Evolutionary conservation across 768 basidiomycete species (phyloP).

Genomic region (Leccinum aurantiacum): DNA sequence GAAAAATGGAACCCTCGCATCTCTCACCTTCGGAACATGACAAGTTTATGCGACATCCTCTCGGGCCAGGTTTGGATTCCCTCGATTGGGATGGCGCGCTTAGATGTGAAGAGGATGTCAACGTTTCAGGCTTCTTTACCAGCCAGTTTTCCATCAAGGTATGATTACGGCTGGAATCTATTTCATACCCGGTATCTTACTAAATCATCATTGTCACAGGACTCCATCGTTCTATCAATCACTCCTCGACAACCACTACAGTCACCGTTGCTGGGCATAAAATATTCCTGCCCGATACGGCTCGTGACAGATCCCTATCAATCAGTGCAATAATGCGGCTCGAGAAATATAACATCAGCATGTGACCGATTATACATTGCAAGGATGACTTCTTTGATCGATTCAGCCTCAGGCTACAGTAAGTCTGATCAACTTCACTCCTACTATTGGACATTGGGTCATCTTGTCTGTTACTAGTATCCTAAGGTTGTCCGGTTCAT

Average conservation of each 20-base stretch:
- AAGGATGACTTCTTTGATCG: background rate
- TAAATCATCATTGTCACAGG: slow-evolving; percentile 37
- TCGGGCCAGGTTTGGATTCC: slow-evolving; percentile 36
- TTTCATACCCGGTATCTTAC: background rate
- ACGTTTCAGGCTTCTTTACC: slow-evolving; percentile 47
- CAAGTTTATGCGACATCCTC: slow-evolving; percentile 7
- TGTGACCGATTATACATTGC: background rate
- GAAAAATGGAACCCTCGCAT: slow-evolving; percentile 45
- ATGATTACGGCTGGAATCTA: slow-evolving; percentile 9
- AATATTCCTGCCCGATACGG: slow-evolving; percentile 51
- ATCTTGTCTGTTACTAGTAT: background rate
- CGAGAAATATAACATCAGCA: background rate
- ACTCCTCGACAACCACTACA: slow-evolving; percentile 40
- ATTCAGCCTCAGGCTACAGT: background rate
- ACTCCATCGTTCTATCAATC: slow-evolving; percentile 54
- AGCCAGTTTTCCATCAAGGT: slow-evolving; percentile 53
- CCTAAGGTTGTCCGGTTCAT: background rate
- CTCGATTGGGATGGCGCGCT: slow-evolving; percentile 67
- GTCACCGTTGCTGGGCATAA: slow-evolving; percentile 37
- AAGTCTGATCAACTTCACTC: background rate
- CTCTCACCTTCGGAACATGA: slow-evolving; percentile 27
- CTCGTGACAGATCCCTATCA: slow-evolving; percentile 60
- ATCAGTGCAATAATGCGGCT: background rate
- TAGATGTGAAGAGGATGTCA: slow-evolving; percentile 36
- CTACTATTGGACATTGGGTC: background rate